Evolutionary conservation across 2,329 filamentous ascomycete species (phyloP).

Genomic region (Beauveria sp.): DNA sequence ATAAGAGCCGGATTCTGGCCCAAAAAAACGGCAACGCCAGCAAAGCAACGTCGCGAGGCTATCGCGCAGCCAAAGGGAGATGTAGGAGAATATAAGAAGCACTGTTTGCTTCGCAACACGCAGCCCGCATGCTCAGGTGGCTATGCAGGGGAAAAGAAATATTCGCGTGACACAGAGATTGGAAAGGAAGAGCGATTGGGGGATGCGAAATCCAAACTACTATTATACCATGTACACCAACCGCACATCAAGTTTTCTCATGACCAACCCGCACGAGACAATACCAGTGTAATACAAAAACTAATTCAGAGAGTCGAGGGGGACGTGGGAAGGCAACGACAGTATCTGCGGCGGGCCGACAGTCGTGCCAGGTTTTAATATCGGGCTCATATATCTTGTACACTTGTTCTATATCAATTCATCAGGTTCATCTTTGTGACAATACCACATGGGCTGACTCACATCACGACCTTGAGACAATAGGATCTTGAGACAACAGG

Average conservation of each 20-base stretch:
- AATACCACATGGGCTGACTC: too few species aligned
- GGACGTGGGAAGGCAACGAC: not conserved
- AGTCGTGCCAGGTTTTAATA: constrained; percentile 7
- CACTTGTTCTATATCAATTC: not conserved
- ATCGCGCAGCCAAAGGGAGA: not conserved
- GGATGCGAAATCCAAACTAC: not conserved
- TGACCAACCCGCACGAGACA: not conserved
- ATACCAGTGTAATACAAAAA: constrained; percentile 6
- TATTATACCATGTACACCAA: constrained; percentile 11
- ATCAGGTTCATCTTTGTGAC: not conserved
- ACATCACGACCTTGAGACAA: too few species aligned
- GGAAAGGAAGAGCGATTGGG: constrained; percentile 1
- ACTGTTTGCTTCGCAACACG: not conserved
- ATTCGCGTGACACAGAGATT: not conserved
- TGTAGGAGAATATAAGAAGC: not conserved
- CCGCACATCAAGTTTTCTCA: constrained; percentile 13
- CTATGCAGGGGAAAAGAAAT: not conserved
- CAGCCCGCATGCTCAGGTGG: not conserved
- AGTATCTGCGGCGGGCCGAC: constrained; percentile 6
- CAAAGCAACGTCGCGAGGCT: not conserved
- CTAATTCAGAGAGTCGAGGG: not conserved
- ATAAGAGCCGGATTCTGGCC: not conserved
- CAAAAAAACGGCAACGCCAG: not conserved
- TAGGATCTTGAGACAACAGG: too few species aligned
- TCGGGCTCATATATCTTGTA: constrained; percentile 5